Percentiles rank a stretch among this genome's conserved stretches.
Evolutionary conservation across 306 rosid species (phyloP).

Genomic region (Prunus salicina): DNA sequence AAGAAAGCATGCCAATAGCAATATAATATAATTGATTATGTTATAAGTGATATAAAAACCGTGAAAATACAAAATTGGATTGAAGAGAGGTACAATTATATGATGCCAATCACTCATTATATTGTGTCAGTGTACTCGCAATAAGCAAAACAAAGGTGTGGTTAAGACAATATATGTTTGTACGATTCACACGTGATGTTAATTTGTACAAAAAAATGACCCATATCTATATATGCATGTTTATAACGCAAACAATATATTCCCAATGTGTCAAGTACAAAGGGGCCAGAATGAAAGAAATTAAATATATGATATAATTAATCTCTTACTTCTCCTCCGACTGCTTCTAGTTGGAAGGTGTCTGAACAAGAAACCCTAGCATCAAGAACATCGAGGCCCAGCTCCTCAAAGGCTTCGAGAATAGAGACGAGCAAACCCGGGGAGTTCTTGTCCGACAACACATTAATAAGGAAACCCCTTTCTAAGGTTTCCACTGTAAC

Average conservation of each 20-base stretch:
- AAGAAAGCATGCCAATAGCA: too few species aligned
- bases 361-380: constrained; percentile 92
- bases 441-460: constrained; percentile 54
- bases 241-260: too few species aligned
- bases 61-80: not conserved
- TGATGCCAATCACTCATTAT: constrained; percentile 23
- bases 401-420: constrained; percentile 71
- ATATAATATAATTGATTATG: too few species aligned
- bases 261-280: not conserved
- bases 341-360: constrained; percentile 70
- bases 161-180: constrained; percentile 19
- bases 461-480: constrained; percentile 70
- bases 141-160: constrained; percentile 8
- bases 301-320: not conserved
- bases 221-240: not conserved
- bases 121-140: constrained; percentile 14
- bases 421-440: constrained; percentile 70
- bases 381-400: constrained; percentile 82
- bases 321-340: constrained; percentile 67
- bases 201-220: not conserved
- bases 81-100: not conserved
- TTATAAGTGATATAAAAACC: not conserved
- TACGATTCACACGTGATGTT: constrained; percentile 9
- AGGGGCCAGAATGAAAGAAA: not conserved
- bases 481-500: constrained; percentile 70